Evolutionary conservation across 495 filamentous ascomycete species (phyloP).

Genomic region (Chaetomium tenue): DNA sequence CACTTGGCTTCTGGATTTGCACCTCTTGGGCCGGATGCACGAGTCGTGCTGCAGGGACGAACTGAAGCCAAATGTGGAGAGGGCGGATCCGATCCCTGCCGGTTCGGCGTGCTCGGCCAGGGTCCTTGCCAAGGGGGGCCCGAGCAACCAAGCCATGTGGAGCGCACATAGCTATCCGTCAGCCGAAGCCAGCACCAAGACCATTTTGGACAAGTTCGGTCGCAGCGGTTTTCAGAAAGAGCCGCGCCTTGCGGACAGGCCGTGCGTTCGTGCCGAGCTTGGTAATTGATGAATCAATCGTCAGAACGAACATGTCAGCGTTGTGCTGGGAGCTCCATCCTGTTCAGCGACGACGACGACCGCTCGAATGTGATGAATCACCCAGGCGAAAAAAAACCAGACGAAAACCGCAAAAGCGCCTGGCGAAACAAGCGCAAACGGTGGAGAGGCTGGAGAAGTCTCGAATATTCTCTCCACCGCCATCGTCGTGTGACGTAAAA

Average conservation of each 20-base stretch:
- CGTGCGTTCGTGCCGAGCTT: background rate
- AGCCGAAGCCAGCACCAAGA: background rate
- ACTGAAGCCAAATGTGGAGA: background rate
- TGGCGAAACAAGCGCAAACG: too few species aligned
- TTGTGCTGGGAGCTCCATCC: background rate
- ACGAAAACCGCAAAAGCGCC: too few species aligned
- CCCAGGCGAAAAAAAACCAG: too few species aligned
- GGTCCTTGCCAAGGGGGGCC: conserved; percentile 7
- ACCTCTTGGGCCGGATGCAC: background rate
- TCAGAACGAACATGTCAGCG: background rate
- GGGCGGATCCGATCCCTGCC: conserved; percentile 15
- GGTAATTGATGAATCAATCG: background rate
- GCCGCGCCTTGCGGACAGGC: conserved; percentile 5
- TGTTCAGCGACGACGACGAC: background rate
- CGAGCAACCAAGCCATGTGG: conserved; percentile 12
- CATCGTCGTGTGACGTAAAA: background rate
- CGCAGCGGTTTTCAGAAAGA: background rate
- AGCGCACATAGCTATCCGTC: conserved; percentile 1
- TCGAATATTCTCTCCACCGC: background rate
- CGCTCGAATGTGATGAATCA: too few species aligned
- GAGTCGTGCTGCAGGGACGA: conserved; percentile 9
- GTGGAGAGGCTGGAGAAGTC: background rate
- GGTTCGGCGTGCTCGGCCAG: background rate
- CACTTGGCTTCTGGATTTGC: background rate
- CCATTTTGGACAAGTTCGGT: conserved; percentile 4